A percentile compares a stretch with the other conserved stretches of the same genome.
These are phyloP conservation scores for Eutreptiella sp. DNA, from an alignment of 208 protist species.

Conservation along the genomic window DNA sequence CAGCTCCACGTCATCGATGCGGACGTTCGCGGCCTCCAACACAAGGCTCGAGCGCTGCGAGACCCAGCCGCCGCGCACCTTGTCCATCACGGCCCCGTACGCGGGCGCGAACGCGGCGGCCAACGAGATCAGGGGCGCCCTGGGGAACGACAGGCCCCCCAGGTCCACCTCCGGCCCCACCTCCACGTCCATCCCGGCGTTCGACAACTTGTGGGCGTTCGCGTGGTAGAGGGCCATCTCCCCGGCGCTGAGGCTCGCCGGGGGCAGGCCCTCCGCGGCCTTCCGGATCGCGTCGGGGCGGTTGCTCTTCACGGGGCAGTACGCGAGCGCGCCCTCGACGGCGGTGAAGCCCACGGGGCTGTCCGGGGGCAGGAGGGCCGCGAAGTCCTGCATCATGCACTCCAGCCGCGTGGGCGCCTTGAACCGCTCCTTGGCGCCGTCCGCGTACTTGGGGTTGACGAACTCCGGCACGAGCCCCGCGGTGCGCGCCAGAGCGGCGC, in stretches of 20 bases:
- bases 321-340: slow-evolving; percentile 59
- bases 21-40: slow-evolving; percentile 52
- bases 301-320: slow-evolving; percentile 76
- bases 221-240: slow-evolving; percentile 67
- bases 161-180: too few species aligned
- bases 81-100: slow-evolving; percentile 24
- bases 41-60: slow-evolving; percentile 55
- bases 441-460: slow-evolving; percentile 84
- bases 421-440: slow-evolving; percentile 50
- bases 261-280: slow-evolving; percentile 37
- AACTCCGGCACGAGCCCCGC: slow-evolving; percentile 78
- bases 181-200: not conserved
- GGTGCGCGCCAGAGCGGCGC: slow-evolving; percentile 44
- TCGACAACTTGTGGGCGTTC: not conserved
- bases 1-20: slow-evolving; percentile 59
- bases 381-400: slow-evolving; percentile 79
- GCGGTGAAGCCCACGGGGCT: slow-evolving; percentile 56
- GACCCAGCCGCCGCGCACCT: slow-evolving; percentile 59
- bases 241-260: slow-evolving; percentile 58
- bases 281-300: slow-evolving; percentile 49
- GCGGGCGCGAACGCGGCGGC: slow-evolving; percentile 29
- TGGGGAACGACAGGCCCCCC: too few species aligned
- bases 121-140: slow-evolving; percentile 38
- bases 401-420: slow-evolving; percentile 70
- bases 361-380: slow-evolving; percentile 43